phyloP scores from a whole-genome alignment of 176 grass and related monocot genomes.

The Oryza meyeriana region DNA sequence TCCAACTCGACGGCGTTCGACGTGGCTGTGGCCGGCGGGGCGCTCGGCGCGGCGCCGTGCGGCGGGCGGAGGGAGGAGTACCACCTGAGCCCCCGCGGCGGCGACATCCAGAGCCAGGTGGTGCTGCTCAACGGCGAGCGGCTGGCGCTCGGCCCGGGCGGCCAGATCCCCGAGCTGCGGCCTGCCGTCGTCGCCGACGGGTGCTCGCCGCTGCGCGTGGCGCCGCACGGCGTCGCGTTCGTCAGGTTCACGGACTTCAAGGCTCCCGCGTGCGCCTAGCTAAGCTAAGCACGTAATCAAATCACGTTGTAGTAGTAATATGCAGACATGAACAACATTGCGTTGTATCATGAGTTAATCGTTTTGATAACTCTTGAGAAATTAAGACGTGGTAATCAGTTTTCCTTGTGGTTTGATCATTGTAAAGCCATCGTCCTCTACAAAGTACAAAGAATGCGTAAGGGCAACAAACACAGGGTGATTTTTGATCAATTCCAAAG shows the following conservation, averaged over 20 bases:
- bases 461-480: too few relatives aligned
- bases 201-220: slow-evolving; percentile 18
- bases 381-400: neutral
- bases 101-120: slow-evolving; percentile 48
- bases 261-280: slow-evolving; percentile 40
- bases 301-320: neutral
- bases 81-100: slow-evolving; percentile 46
- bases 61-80: slow-evolving; percentile 50
- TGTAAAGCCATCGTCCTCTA: too few relatives aligned
- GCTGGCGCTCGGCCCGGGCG: slow-evolving; percentile 30
- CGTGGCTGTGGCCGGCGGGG: slow-evolving; percentile 39
- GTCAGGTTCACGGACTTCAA: slow-evolving; percentile 47
- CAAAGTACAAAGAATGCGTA: too few relatives aligned
- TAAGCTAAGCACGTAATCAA: neutral
- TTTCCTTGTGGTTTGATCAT: neutral
- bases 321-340: neutral
- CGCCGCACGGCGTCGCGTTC: slow-evolving; percentile 46
- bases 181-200: slow-evolving; percentile 25
- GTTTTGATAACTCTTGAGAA: neutral
- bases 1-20: slow-evolving; percentile 56
- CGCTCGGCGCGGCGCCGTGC: slow-evolving; percentile 21
- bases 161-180: slow-evolving; percentile 47
- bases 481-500: too few relatives aligned
- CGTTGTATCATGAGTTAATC: neutral
- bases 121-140: slow-evolving; percentile 53